Evolutionary conservation across 2,329 filamentous ascomycete genomes (phyloP).

Genomic region (Colletotrichum acutatum): DNA sequence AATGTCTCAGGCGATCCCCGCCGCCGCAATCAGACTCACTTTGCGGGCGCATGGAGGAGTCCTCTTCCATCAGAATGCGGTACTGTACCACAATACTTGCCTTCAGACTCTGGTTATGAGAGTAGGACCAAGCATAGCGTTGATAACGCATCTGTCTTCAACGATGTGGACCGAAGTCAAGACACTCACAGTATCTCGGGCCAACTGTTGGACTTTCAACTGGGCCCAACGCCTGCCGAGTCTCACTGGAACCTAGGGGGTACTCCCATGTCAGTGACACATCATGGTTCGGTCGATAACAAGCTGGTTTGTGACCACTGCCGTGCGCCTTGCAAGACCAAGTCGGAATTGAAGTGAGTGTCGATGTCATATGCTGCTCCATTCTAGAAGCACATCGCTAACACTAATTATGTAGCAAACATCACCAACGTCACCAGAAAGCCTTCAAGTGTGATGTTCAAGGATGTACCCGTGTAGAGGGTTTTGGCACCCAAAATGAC

Average conservation of each 20-base stretch:
- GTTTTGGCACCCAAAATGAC: conserved; percentile 85
- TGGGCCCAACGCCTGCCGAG: background rate
- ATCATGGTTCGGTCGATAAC: conserved; percentile 29
- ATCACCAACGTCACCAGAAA: conserved; percentile 76
- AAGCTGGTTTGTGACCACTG: conserved; percentile 53
- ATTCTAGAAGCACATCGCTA: conserved; percentile 29
- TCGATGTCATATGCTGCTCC: background rate
- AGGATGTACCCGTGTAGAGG: conserved; percentile 68
- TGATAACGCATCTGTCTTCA: conserved; percentile 55
- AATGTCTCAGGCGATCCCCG: conserved; percentile 40
- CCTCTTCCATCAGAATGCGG: conserved; percentile 52
- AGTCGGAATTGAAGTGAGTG: conserved; percentile 66
- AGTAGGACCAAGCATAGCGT: conserved; percentile 55
- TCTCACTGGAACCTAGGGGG: background rate
- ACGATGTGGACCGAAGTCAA: conserved; percentile 51
- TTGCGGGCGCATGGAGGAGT: conserved; percentile 45
- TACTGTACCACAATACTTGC: conserved; percentile 46
- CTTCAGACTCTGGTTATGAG: conserved; percentile 60
- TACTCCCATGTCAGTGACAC: conserved; percentile 15
- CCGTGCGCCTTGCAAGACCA: conserved; percentile 56
- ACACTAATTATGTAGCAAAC: conserved; percentile 69
- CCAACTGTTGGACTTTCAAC: conserved; percentile 45
- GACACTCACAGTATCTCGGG: conserved; percentile 53
- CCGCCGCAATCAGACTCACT: conserved; percentile 41
- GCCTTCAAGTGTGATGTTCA: conserved; percentile 69